Evolutionary conservation across 371 early-diverging fungal genomes (phyloP), one percentile per base, ranked within the genome.

Genomic region (Mortierella polycephala): DNA sequence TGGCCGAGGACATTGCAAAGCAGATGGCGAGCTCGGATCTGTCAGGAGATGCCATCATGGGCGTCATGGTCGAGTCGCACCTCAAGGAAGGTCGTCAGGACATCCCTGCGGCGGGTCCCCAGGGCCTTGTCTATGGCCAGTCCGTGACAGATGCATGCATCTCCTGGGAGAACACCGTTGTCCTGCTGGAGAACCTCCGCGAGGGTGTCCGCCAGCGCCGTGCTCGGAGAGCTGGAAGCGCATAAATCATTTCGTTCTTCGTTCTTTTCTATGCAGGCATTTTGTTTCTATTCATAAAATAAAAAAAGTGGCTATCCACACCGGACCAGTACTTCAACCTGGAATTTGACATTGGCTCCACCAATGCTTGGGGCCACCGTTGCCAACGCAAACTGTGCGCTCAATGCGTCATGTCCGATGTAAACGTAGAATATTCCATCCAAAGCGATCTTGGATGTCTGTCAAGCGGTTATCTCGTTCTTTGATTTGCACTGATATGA

Each of bases 41-140:
- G 9, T 79, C 82, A 1, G 83, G 83, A n/a, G 69, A 83, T 37
- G 77, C 90, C 53, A 90, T 97, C 40, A 73, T 91, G 53, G 97
- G 97, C 56, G 92, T 97, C 20, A 98, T 98, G 98, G 92, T 98
- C 64, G 98, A 98, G 83, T 92, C 92, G 21, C 92, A 98, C 63
- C 75, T 97, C 44, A 82, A 88, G 62, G 97, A 94, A 79, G 93
- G 93, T 13, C 89, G 91, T 51, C 95, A 95, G 83, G 86, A 86
- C 60, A 88, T 95, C n/a, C 91, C 94, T 42, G 65, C 81, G 8
- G 87, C 85, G 51, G 94, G 93, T 11, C 86, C 88, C 41, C 77
- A 82, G 39, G 87, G 85, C 14, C 84, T 95, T 50, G 88, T 87
- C 69, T 94, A 95, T 70, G 96, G 96, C 58, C 89, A 92, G 65